Percentiles rank a stretch among this genome's conserved stretches.
Evolutionary conservation across 106 monocot genomes (phyloP).

Genomic region (Alisma plantagoaquatica): DNA sequence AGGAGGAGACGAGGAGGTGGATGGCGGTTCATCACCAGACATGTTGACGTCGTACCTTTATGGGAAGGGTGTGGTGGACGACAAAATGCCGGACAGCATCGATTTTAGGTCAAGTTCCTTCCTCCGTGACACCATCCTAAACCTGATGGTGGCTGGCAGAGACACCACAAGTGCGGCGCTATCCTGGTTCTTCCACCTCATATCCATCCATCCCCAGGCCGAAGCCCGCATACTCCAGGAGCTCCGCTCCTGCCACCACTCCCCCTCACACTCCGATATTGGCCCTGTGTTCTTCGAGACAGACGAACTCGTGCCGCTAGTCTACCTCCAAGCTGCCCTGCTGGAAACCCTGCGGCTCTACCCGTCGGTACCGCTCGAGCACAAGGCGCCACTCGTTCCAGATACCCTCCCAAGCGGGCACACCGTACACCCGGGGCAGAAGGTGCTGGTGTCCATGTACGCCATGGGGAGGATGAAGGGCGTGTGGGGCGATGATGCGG

Average conservation of each 20-base stretch:
- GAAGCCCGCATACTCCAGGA: conserved; percentile 11
- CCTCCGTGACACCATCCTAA: conserved; percentile 17
- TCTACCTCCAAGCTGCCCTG: conserved; percentile 72
- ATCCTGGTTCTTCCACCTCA: conserved; percentile 7
- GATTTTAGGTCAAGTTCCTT: conserved; percentile 5
- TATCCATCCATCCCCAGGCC: conserved; percentile 7
- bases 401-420: conserved; percentile 46
- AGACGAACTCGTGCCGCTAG: conserved; percentile 17
- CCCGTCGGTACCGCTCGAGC: conserved; percentile 51
- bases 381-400: conserved; percentile 17
- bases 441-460: conserved; percentile 35
- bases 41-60: no score
- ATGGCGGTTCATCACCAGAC: no score
- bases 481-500: conserved; percentile 60
- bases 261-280: conserved; percentile 17
- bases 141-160: conserved; percentile 24
- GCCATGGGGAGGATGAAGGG: conserved; percentile 59
- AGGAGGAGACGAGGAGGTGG: no score
- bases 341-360: conserved; percentile 61
- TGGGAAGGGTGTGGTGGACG: no score
- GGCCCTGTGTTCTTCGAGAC: conserved; percentile 14
- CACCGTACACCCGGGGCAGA: conserved; percentile 7
- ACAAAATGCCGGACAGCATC: conserved; percentile 11
- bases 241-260: background rate
- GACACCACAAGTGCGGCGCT: conserved; percentile 2